These are phyloP conservation scores for Pseudocercospora fuligena DNA, from an alignment of 2,329 filamentous ascomycete species.

Conservation along the genomic window DNA sequence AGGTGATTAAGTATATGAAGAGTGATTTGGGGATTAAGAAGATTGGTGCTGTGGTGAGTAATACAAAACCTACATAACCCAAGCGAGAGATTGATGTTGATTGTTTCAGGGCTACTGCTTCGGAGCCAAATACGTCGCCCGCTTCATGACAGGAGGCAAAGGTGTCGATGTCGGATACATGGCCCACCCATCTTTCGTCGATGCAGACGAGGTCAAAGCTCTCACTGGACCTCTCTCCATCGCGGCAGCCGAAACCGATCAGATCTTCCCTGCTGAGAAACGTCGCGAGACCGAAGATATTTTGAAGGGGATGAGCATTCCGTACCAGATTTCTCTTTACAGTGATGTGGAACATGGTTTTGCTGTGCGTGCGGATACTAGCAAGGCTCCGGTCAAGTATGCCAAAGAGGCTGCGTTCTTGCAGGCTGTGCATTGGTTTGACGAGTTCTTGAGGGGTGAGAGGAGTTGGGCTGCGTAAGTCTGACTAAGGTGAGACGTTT, in stretches of 20 bases:
- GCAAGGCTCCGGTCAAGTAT: conserved; percentile 63
- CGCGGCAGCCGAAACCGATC: conserved; percentile 66
- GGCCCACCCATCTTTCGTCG: conserved; percentile 78
- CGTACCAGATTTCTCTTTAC: conserved; percentile 80
- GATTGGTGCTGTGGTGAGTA: conserved; percentile 47
- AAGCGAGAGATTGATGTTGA: not conserved
- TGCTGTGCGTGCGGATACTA: conserved; percentile 68
- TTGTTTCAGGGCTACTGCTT: conserved; percentile 49
- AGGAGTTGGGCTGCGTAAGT: conserved; percentile 28
- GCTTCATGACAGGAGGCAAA: conserved; percentile 64
- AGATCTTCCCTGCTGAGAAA: conserved; percentile 61
- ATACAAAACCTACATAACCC: conserved; percentile 32
- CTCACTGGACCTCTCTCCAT: conserved; percentile 64
- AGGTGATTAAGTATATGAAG: conserved; percentile 54
- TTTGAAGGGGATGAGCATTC: conserved; percentile 57
- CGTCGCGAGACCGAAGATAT: conserved; percentile 65
- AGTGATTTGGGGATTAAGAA: conserved; percentile 54
- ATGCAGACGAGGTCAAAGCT: conserved; percentile 62
- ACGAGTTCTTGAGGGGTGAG: conserved; percentile 59
- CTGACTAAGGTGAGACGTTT: too few species aligned
- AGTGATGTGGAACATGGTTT: conserved; percentile 76
- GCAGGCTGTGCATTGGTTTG: conserved; percentile 80
- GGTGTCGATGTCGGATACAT: conserved; percentile 70
- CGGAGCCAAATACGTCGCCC: conserved; percentile 61
- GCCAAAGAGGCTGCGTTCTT: conserved; percentile 81